Evolutionary conservation across 75 land plant species (phyloP).

Genomic region (Pinus taeda): DNA sequence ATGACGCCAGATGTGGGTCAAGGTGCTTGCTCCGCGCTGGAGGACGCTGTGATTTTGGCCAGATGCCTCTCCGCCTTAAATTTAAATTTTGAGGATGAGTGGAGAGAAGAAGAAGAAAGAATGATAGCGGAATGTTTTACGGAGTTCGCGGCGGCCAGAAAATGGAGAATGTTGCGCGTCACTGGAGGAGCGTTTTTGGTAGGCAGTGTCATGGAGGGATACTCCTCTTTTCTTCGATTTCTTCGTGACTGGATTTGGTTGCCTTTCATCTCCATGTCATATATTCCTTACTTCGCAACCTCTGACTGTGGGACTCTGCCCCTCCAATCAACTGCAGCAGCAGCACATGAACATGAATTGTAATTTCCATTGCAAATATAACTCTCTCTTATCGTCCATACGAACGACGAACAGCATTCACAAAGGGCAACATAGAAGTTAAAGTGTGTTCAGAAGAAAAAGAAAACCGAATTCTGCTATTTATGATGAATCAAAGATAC

Average conservation of each 20-base stretch:
- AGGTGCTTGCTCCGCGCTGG: conserved; percentile 55
- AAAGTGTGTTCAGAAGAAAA: too few relatives aligned
- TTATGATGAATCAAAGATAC: too few relatives aligned
- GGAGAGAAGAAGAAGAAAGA: conserved; percentile 1
- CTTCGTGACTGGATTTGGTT: conserved; percentile 25
- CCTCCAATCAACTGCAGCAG: too few relatives aligned
- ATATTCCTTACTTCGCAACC: background rate
- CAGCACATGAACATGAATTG: too few relatives aligned
- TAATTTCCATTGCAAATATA: too few relatives aligned
- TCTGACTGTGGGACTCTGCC: conserved; percentile 25
- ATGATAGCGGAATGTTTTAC: conserved; percentile 15
- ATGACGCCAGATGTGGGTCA: conserved; percentile 72
- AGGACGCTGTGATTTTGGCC: conserved; percentile 59
- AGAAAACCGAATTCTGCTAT: too few relatives aligned
- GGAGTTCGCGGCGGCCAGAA: conserved; percentile 30
- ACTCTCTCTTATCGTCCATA: too few relatives aligned
- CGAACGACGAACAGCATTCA: too few relatives aligned
- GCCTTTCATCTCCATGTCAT: conserved; percentile 6
- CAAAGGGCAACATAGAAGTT: too few relatives aligned
- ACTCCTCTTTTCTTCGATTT: conserved; percentile 1
- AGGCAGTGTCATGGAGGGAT: conserved; percentile 17
- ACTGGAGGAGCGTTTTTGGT: conserved; percentile 20
- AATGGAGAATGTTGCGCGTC: conserved; percentile 22
- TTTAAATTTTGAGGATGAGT: background rate
- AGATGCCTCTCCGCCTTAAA: conserved; percentile 6